Conservation (phyloP, 176 grass and related monocot genomes). For the Raddia guianensis region DNA sequence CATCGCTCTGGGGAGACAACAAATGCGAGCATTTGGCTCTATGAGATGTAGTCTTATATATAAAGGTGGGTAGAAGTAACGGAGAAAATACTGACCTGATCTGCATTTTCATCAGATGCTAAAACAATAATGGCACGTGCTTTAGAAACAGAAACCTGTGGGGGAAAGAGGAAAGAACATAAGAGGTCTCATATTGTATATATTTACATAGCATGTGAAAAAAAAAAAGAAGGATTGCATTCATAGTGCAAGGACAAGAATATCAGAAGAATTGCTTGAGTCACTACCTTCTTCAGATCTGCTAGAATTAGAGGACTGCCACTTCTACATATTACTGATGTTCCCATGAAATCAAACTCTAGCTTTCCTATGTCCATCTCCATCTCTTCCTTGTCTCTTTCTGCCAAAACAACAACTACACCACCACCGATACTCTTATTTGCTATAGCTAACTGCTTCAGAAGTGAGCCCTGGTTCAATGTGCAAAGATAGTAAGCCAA, state of each 20-base stretch:
- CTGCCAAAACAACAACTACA: slow-evolving; percentile 94
- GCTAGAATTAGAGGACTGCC: slow-evolving; percentile 95
- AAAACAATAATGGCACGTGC: slow-evolving; percentile 95
- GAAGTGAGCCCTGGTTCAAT: slow-evolving; percentile 78
- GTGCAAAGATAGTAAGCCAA: slow-evolving; percentile 1
- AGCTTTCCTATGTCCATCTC: slow-evolving; percentile 96
- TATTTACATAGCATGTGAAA: slow-evolving; percentile 33
- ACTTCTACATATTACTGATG: slow-evolving; percentile 96
- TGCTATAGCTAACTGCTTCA: slow-evolving; percentile 97
- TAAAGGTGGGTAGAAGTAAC: slow-evolving; percentile 6
- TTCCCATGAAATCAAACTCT: slow-evolving; percentile 98
- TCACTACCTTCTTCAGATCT: slow-evolving; percentile 80
- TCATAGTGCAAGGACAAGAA: slow-evolving; percentile 14
- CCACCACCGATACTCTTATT: slow-evolving; percentile 99
- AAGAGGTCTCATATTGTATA: slow-evolving; percentile 27
- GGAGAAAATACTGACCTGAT: slow-evolving; percentile 75
- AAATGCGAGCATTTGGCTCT: slow-evolving; percentile 35
- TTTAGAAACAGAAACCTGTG: slow-evolving; percentile 96
- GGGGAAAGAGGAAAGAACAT: slow-evolving; percentile 13
- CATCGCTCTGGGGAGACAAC: slow-evolving; percentile 69
- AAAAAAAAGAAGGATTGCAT: slow-evolving; percentile 1
- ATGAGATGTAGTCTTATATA: background rate
- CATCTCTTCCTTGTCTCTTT: slow-evolving; percentile 99
- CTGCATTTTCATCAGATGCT: slow-evolving; percentile 98
- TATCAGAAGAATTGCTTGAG: background rate